Conservation (phyloP, 192 early-diverging fungal species). For the Umbelopsis ramanniana region DNA sequence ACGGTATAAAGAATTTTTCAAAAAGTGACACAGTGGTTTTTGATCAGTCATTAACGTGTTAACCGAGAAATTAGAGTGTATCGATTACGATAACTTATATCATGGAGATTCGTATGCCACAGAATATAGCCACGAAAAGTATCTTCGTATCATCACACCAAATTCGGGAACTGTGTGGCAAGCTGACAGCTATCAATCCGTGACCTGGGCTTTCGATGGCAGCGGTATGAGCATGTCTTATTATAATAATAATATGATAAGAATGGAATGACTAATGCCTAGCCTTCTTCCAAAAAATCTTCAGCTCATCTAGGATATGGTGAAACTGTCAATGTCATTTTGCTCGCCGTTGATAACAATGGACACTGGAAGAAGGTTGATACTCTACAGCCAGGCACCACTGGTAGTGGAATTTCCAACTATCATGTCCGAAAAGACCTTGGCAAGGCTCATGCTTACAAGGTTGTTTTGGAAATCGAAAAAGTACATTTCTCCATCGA, state of each 20-base stretch:
- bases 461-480: not conserved
- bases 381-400: not conserved
- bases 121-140: not conserved
- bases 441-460: not conserved
- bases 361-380: slow-evolving; percentile 1
- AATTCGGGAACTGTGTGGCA: slow-evolving; percentile 2
- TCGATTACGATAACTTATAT: no score
- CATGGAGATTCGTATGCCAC: no score
- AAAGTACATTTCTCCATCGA: not conserved
- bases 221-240: not conserved
- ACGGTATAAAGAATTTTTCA: no score
- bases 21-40: no score
- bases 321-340: not conserved
- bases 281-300: no score
- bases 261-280: no score
- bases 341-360: not conserved
- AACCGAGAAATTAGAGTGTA: no score
- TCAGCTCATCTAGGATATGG: not conserved
- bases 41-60: no score
- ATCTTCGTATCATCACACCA: slow-evolving; percentile 8
- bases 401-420: slow-evolving; percentile 14
- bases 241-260: no score
- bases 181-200: slow-evolving; percentile 5
- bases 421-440: slow-evolving; percentile 20
- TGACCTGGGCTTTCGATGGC: not conserved